These are phyloP conservation scores for Fusarium robinianum DNA, from an alignment of 2,329 filamentous ascomycete species.

Conservation along the genomic window DNA sequence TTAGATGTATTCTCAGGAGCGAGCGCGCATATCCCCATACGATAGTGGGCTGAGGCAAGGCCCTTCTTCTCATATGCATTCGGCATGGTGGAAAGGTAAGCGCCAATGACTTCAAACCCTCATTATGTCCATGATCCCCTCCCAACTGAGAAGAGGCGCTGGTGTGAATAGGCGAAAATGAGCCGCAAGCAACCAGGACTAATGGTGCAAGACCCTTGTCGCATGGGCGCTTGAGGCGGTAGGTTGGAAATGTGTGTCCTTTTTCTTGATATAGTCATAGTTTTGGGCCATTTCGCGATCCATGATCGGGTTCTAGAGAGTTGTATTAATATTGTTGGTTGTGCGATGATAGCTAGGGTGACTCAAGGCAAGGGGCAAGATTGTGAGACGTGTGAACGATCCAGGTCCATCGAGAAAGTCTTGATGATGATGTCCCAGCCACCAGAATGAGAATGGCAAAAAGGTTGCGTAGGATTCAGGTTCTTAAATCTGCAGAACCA, in stretches of 20 bases:
- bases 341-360: no score
- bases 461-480: no score
- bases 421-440: no score
- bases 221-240: slow-evolving; percentile 59
- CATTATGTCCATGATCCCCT: slow-evolving; percentile 70
- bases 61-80: slow-evolving; percentile 46
- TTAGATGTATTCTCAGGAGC: slow-evolving; percentile 76
- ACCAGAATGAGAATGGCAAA: no score
- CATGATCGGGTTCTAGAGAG: no score
- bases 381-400: no score
- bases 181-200: slow-evolving; percentile 70
- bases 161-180: slow-evolving; percentile 69
- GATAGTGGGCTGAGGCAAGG: slow-evolving; percentile 44
- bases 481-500: no score
- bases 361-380: no score
- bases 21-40: slow-evolving; percentile 78
- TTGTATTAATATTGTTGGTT: no score
- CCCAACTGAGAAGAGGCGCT: slow-evolving; percentile 91
- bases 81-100: slow-evolving; percentile 53
- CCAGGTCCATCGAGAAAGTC: no score
- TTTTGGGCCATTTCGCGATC: slow-evolving; percentile 39
- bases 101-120: slow-evolving; percentile 76
- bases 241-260: slow-evolving; percentile 64
- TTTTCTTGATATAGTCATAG: slow-evolving; percentile 42
- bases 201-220: slow-evolving; percentile 63